Evolutionary conservation across 2,329 filamentous ascomycete species (phyloP).

Genomic region (Triangularia verruculosa): DNA sequence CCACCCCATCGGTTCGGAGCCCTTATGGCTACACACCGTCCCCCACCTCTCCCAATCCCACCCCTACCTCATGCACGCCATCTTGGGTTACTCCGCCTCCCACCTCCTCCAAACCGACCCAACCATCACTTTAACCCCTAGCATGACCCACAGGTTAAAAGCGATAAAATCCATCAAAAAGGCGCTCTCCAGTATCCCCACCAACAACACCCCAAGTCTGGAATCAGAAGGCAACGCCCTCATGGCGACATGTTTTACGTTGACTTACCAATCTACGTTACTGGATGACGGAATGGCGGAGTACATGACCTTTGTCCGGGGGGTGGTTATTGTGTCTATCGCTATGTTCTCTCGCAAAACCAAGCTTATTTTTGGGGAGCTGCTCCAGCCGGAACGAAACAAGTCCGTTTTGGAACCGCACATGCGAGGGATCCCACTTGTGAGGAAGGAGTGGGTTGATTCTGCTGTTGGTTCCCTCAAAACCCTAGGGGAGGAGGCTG

Average conservation of each 20-base stretch:
- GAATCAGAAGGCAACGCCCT: constrained; percentile 58
- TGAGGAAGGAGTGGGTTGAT: constrained; percentile 45
- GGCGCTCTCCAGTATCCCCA: constrained; percentile 41
- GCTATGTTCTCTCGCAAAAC: constrained; percentile 52
- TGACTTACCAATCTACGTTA: constrained; percentile 57
- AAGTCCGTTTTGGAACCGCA: constrained; percentile 39
- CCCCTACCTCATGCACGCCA: constrained; percentile 65
- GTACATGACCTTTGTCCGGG: constrained; percentile 59
- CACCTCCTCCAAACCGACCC: constrained; percentile 49
- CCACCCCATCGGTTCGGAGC: constrained; percentile 62
- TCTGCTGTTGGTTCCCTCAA: constrained; percentile 44
- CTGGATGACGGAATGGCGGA: constrained; percentile 58
- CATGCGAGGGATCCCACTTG: constrained; percentile 45
- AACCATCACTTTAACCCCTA: constrained; percentile 52
- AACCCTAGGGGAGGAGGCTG: constrained; percentile 41
- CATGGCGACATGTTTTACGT: constrained; percentile 56
- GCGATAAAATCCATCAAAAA: constrained; percentile 62
- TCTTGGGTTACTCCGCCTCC: constrained; percentile 65
- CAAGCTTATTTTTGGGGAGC: constrained; percentile 49
- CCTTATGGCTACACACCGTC: constrained; percentile 64
- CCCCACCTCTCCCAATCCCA: constrained; percentile 59
- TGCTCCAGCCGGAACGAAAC: constrained; percentile 41
- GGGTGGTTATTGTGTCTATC: constrained; percentile 52
- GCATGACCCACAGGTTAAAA: constrained; percentile 63
- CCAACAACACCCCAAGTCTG: constrained; percentile 28